Base-by-base conservation (phyloP, 257 asterid species). In the Scutellaria barbata region DNA sequence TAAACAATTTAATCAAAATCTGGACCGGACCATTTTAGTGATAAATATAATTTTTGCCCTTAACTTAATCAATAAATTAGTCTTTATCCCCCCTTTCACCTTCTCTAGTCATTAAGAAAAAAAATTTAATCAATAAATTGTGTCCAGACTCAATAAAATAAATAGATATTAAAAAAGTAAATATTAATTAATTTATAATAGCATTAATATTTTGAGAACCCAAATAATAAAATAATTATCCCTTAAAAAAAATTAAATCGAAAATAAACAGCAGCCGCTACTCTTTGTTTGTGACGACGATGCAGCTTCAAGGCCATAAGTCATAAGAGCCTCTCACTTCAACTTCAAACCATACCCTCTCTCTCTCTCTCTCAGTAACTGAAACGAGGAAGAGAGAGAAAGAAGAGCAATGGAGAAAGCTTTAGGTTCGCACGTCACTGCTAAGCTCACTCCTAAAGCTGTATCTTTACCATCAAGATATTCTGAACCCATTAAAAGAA, bases 371-470 rank as follows among this genome's bases (percentile, higher is more conserved):
- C 17, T 3, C 63, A 14, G 42, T 4, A 6, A 6, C 25, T 16
- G 10, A 33, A 39, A 58, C 66, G 82, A 70, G 73, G 51, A 76
- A 41, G 72, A 69, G 79, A 25, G 58, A 48, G 81, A 20, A 72
- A 14, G 68, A 64, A 33, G 75, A 67, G 79, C 76, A 75, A 86
- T 86, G 96, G 98, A 93, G 76, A 90, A 83, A 89, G 83, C 92
- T 69, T 72, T 84, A 50, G 82, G 85, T 35, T 79, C 88, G 7
- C 68, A 70, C 59, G 74, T 85, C 66, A 80, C 82, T 65, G 76
- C 77, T 9, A 46, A 74, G 48, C 67, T 72, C 63, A 60, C 71
- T 61, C 68, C 80, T 18, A 75, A 66, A 68, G 59, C 80, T 73
- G 74, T 64, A 8, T 51, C 55, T 12, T 33, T 35, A 40, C 33